These are phyloP conservation scores for Emmonsia crescens DNA, from an alignment of 2,329 filamentous ascomycete genomes.

Conservation along the genomic window DNA sequence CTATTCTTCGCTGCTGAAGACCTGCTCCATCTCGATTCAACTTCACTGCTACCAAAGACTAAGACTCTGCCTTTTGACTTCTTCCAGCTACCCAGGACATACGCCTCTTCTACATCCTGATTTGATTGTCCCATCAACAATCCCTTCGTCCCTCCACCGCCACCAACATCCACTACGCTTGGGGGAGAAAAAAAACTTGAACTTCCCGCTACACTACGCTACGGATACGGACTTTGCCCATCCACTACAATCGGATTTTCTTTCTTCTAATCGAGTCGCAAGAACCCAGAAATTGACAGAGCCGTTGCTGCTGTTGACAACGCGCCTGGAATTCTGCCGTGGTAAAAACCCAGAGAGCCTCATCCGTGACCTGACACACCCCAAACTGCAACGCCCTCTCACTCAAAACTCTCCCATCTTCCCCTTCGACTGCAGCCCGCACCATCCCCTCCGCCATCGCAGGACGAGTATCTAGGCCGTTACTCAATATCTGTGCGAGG, in stretches of 20 bases:
- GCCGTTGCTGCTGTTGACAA: not conserved
- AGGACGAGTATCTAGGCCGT: not conserved
- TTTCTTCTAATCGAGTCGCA: not conserved
- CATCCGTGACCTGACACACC: not conserved
- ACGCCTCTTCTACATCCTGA: not conserved
- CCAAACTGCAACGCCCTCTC: not conserved
- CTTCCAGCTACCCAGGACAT: not conserved
- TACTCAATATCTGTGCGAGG: not conserved
- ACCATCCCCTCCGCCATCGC: conserved; percentile 1
- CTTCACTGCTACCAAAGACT: not conserved
- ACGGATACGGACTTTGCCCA: not conserved
- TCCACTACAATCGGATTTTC: not conserved
- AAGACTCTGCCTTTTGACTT: not conserved
- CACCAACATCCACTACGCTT: not conserved
- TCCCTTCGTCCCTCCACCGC: conserved; percentile 4
- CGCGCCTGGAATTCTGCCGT: not conserved
- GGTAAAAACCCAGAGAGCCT: not conserved
- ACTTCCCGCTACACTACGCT: not conserved
- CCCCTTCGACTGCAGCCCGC: not conserved
- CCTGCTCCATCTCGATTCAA: not conserved
- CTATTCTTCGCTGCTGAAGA: not conserved
- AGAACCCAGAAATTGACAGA: not conserved
- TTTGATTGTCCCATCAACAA: not conserved
- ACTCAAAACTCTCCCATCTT: not conserved
- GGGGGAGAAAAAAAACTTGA: not conserved